These are phyloP conservation scores for Solanum bulbocastanum DNA, from an alignment of 257 asterid species.

Conservation along the genomic window DNA sequence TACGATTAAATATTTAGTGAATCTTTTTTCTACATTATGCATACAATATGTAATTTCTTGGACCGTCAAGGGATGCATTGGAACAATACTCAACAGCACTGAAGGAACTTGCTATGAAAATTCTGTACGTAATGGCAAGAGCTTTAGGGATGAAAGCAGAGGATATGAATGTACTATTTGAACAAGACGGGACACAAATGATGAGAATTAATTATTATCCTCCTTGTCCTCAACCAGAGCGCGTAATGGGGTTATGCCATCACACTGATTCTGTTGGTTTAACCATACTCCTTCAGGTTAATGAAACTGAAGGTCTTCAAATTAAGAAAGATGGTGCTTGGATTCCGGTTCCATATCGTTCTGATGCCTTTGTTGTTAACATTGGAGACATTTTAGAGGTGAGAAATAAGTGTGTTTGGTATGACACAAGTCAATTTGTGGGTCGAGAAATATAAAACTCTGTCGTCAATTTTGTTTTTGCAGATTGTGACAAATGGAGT, in stretches of 20 bases:
- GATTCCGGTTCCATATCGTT: constrained; percentile 35
- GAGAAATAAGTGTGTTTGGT: not conserved
- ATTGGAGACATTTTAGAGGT: constrained; percentile 45
- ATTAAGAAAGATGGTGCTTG: constrained; percentile 35
- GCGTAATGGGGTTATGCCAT: constrained; percentile 31
- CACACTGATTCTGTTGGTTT: constrained; percentile 40
- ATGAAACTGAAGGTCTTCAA: constrained; percentile 39
- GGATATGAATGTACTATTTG: constrained; percentile 5
- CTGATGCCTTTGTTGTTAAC: constrained; percentile 35
- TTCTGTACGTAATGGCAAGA: constrained; percentile 19
- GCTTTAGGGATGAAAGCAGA: not conserved
- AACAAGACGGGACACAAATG: constrained; percentile 19
- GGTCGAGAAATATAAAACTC: too few relatives aligned
- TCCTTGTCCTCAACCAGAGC: constrained; percentile 49
- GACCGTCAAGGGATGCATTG: constrained; percentile 26
- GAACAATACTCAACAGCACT: constrained; percentile 34
- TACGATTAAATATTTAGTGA: not conserved
- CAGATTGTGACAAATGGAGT: constrained; percentile 35
- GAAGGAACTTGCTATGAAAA: constrained; percentile 26
- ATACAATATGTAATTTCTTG: not conserved
- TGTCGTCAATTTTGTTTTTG: not conserved
- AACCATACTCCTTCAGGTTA: constrained; percentile 36
- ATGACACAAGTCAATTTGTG: not conserved
- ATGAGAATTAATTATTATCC: constrained; percentile 58
- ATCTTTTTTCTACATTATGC: not conserved